Evolutionary conservation across 2,329 filamentous ascomycete genomes (phyloP), one percentile per base, ranked within the genome.

Genomic region (Colletotrichum lentis): DNA sequence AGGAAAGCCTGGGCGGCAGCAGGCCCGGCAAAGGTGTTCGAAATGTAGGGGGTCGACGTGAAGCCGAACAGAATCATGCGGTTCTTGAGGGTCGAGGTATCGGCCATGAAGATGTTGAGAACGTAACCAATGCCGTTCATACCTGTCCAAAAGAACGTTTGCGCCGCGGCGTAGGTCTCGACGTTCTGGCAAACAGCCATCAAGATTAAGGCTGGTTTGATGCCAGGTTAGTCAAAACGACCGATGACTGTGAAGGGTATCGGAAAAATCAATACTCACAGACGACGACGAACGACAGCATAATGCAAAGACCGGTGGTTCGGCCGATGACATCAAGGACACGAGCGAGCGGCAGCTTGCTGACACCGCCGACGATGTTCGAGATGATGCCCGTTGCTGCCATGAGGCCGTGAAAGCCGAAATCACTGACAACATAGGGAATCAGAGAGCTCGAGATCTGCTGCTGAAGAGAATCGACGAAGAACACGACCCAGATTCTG

Each of bases 111-210:
- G 60, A 79, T 72, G 20, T 74, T 71, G 55, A 75, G 70, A 43
- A 72, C 72, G 65, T 76, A 77, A 27, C 71, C 71, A 37, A 78
- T 67, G 35, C 74, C 75, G 44, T 72, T 73, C 59, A 69, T 71
- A 20, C 88, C 88, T 46, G 86, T 81, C 64, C 82, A 84, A 73
- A 88, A 89, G 68, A 90, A 86, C 5, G 89, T 86, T 70, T 86
- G 72, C 2, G 74, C 75, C 10, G 75, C 75, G 3, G 74, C 74
- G 61, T 76, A 88, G 1, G 82, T 83, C 43, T 82, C 77, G 24
- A 87, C 78, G 53, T 81, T 82, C 5, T 82, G 78, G 73, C 82
- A 88, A 0, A 80, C 79, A n/a, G 88, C 88, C 79, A 87, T 88
- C 72, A 90, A 79, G 56, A 86, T 80, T 69, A 88, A 41, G 5